Evolutionary conservation across 768 basidiomycete genomes (phyloP), one percentile per base, ranked within the genome.

Genomic region (Hortiboletus flavorubellus): DNA sequence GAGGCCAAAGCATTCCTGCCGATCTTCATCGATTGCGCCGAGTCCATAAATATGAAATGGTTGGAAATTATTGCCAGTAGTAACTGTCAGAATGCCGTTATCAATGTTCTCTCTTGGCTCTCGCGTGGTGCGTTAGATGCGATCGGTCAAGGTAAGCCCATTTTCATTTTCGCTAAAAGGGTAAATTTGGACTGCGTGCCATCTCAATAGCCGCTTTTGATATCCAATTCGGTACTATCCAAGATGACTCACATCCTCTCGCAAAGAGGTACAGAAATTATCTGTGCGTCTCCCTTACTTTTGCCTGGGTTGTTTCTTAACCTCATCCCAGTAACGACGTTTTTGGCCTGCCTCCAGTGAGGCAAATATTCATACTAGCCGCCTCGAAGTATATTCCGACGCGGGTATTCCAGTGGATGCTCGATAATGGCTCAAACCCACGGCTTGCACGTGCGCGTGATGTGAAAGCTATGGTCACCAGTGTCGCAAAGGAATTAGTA

Each of bases 1-100:
- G 79, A 82, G 54, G 73, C 75, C n/a, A 80, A 74, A 46, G 73
- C 78, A 4, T 80, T 80, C 55, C 70, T 82, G 5, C 72, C 76
- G 12, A 72, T 83, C 41, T 83, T 83, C 69, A 72, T 69, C 44
- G 69, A 72, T 48, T 75, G 54, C 23, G 64, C 67, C 1, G 61
- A 67, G 11, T 42, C 50, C 10, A 51, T 67, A 18, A 33, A 55
- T 23, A 18, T 44, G 3, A 59, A 51, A 53, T 64, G 65, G 65
- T 18, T 39, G 9, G 69, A 70, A 30, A 49, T 41, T 5, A 41
- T 64, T 29, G 38, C 23, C 4, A 42, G 31, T 9, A 42, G 11
- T 8, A 14, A 35, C 1, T 33, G 16, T 14, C 50, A 55, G 14
- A 40, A 47, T 31, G 51, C 38, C 3, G 54, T 60, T 21, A 34